Evolutionary conservation across 2,329 filamentous ascomycete genomes (phyloP), one percentile per base, ranked within the genome.

Genomic region (Aspergillus fumigatus): DNA sequence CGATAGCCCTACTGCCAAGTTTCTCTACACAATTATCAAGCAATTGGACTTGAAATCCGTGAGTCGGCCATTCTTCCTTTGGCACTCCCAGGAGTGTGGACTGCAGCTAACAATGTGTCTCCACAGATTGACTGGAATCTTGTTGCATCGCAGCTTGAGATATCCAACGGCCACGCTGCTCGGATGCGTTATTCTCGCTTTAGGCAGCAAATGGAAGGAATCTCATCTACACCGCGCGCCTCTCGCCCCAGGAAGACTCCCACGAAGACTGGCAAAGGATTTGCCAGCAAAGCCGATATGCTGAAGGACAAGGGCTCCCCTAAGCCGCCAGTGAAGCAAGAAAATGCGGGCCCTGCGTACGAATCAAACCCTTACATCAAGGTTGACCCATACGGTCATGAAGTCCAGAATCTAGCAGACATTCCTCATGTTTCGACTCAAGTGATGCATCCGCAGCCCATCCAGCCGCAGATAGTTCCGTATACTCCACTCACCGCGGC

Each of bases 141-240:
- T 41, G 79, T 84, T 17, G 81, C 81, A 14, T 68, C 67, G 2
- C 70, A 80, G 49, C 69, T 80, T 11, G 77, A 77, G 48, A 81
- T 84, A 53, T 80, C 79, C 38, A 84, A 83, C 53, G 82, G 80
- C 40, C 82, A 84, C 62, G 81, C 81, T 3, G 81, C 81, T 14
- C 78, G 81, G 41, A 84, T 84, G 81, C 77, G 82, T 27, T 84
- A 78, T 65, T 80, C 78, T 23, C 78, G 81, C 38, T 82, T 83
- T 68, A 78, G 75, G 56, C 74, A 77, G 54, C 79, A 82, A 49
- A 80, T 82, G 73, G 81, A 84, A 57, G 77, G 77, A 14, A 70
- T 65, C 3, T 61, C 67, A 8, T 66, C 66, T 3, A 60, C 57
- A 11, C 59, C 66, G 6, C 60, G 63, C 40, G 50, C 51, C 4